phyloP scores from a whole-genome alignment of 2,329 filamentous ascomycete genomes.

The Thielaviopsis punctulata region DNA sequence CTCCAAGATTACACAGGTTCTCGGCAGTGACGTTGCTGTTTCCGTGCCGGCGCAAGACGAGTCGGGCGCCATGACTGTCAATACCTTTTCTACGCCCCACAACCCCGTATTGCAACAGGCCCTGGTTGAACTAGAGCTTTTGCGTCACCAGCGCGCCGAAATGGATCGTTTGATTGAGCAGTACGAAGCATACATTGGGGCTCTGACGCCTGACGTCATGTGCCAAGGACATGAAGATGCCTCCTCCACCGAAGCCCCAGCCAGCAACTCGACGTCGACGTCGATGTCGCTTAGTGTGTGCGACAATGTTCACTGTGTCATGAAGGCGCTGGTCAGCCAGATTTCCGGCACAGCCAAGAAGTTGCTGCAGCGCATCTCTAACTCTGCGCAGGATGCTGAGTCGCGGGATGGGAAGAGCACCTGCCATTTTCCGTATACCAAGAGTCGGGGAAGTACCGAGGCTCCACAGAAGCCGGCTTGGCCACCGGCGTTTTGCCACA shows the following conservation, averaged over 20 bases:
- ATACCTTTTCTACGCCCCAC: slow-evolving; percentile 5
- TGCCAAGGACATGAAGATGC: neutral
- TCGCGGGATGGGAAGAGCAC: neutral
- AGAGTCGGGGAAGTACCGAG: neutral
- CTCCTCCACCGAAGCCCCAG: neutral
- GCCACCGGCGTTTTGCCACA: slow-evolving; percentile 9
- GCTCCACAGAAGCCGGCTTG: slow-evolving; percentile 6
- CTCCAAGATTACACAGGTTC: slow-evolving; percentile 9
- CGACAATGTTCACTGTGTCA: slow-evolving; percentile 7
- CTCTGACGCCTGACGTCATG: slow-evolving; percentile 8
- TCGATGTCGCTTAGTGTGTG: neutral
- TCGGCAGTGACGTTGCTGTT: slow-evolving; percentile 7
- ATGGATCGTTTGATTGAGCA: slow-evolving; percentile 3
- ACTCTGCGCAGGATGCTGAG: neutral
- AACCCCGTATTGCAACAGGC: slow-evolving; percentile 8
- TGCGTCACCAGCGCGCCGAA: slow-evolving; percentile 6
- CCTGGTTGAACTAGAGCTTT: slow-evolving; percentile 8
- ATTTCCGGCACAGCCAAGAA: slow-evolving; percentile 4
- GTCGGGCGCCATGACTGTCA: neutral
- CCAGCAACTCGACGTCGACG: neutral
- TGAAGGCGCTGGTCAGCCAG: slow-evolving; percentile 7
- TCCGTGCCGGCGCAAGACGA: neutral
- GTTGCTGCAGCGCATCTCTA: neutral
- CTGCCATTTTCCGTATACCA: slow-evolving; percentile 8
- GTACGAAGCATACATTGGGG: slow-evolving; percentile 10